Evolutionary conservation across 2,329 filamentous ascomycete genomes (phyloP).

Genomic region (Ascocoryne sarcoides): DNA sequence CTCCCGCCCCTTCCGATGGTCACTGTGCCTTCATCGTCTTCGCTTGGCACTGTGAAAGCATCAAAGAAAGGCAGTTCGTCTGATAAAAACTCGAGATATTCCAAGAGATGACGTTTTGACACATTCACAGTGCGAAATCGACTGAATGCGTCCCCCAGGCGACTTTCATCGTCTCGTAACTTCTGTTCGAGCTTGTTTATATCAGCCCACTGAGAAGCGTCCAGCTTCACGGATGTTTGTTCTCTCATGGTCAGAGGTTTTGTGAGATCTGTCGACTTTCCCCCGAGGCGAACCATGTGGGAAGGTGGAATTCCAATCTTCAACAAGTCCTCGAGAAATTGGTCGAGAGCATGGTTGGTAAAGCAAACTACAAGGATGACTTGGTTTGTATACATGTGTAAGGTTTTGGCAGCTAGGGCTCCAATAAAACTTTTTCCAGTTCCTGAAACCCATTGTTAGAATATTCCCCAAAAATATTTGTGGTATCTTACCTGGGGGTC

Average conservation of each 20-base stretch:
- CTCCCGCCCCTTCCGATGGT: conserved; percentile 39
- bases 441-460: conserved; percentile 33
- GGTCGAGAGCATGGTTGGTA: conserved; percentile 59
- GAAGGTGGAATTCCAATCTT: conserved; percentile 43
- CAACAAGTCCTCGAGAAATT: conserved; percentile 57
- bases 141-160: conserved; percentile 17
- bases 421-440: conserved; percentile 73
- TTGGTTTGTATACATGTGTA: conserved; percentile 41
- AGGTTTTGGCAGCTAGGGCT: conserved; percentile 47
- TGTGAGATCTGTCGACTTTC: conserved; percentile 45
- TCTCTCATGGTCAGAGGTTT: conserved; percentile 37
- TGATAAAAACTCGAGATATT: conserved; percentile 43
- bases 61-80: conserved; percentile 43
- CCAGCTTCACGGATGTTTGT: conserved; percentile 31
- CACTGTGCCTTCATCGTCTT: conserved; percentile 37
- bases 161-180: conserved; percentile 25
- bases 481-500: conserved; percentile 49
- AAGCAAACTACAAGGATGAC: conserved; percentile 57
- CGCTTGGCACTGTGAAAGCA: conserved; percentile 44
- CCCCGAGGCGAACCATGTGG: conserved; percentile 54
- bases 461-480: conserved; percentile 1
- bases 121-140: conserved; percentile 12
- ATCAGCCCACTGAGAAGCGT: conserved; percentile 30
- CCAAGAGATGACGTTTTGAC: conserved; percentile 27
- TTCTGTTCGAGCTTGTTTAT: conserved; percentile 36